phyloP scores from a whole-genome alignment of 2,329 filamentous ascomycete species.

The Venturia asperata region DNA sequence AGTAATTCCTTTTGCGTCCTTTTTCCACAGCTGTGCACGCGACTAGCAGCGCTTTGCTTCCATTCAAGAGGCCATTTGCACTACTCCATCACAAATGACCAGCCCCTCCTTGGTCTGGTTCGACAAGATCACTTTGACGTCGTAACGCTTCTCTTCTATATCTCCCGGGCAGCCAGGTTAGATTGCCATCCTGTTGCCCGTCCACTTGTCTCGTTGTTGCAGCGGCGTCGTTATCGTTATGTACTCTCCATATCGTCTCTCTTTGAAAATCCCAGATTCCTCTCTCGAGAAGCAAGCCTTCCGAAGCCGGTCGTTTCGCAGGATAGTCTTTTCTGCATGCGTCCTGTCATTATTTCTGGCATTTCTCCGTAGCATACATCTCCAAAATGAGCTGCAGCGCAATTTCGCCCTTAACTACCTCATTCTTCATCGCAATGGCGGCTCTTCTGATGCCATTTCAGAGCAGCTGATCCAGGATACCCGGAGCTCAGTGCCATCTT shows the following conservation, averaged over 20 bases:
- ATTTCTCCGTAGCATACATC: not conserved
- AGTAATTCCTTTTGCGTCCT: not conserved
- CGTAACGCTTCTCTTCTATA: not conserved
- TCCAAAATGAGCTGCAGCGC: not conserved
- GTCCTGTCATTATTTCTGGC: not conserved
- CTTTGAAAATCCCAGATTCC: conserved; percentile 8
- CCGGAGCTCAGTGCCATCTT: not conserved
- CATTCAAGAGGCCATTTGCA: not conserved
- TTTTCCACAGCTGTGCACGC: not conserved
- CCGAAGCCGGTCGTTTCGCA: conserved; percentile 15
- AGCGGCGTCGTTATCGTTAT: not conserved
- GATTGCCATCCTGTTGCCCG: not conserved
- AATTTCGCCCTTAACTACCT: conserved; percentile 7
- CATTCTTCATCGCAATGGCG: not conserved
- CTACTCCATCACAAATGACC: not conserved
- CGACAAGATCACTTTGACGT: not conserved
- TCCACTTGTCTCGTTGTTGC: not conserved
- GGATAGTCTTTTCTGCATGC: conserved; percentile 6
- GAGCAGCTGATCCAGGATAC: not conserved
- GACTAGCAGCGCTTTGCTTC: not conserved
- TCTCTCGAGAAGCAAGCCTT: conserved; percentile 14
- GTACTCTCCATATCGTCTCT: not conserved
- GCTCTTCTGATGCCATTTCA: not conserved
- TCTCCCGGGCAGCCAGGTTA: not conserved
- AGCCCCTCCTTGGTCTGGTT: not conserved